A percentile compares a stretch with the other conserved stretches of the same genome.
phyloP scores from a whole-genome alignment of 768 basidiomycete genomes.

The Porpolomopsis calyptriformis region DNA sequence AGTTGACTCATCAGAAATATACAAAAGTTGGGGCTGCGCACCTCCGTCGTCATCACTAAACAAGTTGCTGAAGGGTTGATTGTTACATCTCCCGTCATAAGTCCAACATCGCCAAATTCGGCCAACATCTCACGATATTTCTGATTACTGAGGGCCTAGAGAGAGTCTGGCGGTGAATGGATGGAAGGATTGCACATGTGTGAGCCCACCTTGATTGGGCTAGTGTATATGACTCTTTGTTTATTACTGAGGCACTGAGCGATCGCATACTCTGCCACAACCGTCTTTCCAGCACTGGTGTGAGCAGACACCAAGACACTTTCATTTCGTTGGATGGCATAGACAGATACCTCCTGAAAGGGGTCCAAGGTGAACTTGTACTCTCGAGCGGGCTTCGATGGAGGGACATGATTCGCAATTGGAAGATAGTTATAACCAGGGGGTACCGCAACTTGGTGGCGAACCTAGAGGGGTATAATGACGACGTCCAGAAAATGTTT shows the following conservation, averaged over 20 bases:
- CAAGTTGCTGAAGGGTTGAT: conserved; percentile 97
- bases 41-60: conserved; percentile 99
- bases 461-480: conserved; percentile 44
- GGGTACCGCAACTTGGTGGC: conserved; percentile 94
- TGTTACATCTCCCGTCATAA: conserved; percentile 99
- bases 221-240: conserved; percentile 96
- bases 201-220: conserved; percentile 87
- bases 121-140: conserved; percentile 98
- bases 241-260: conserved; percentile 90
- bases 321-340: conserved; percentile 95
- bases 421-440: conserved; percentile 84
- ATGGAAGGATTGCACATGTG: neutral
- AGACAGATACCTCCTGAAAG: conserved; percentile 90
- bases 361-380: conserved; percentile 98
- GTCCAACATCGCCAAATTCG: conserved; percentile 94
- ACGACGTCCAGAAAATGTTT: neutral
- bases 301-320: conserved; percentile 97
- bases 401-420: conserved; percentile 85
- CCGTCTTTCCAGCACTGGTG: conserved; percentile 98
- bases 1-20: neutral
- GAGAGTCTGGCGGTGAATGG: neutral
- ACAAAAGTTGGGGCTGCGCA: conserved; percentile 23
- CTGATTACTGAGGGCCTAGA: conserved; percentile 93
- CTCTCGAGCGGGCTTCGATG: conserved; percentile 78
- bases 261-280: conserved; percentile 98